Evolutionary conservation across 164 flowering plant genomes (phyloP).

Genomic region (Sextonia rubra): DNA sequence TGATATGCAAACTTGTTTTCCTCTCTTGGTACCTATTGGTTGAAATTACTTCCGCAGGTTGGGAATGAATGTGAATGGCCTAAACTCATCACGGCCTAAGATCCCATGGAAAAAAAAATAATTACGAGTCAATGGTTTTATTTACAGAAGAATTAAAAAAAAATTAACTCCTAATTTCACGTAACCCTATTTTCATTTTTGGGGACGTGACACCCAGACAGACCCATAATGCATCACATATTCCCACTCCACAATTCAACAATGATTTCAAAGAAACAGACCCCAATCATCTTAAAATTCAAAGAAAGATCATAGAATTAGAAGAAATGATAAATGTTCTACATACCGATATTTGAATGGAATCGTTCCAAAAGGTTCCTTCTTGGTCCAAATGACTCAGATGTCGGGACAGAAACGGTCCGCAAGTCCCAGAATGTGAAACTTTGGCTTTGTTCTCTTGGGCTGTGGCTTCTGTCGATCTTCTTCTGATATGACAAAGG

Average conservation of each 20-base stretch:
- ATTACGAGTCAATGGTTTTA: no score
- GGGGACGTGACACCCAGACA: no score
- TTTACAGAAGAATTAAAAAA: no score
- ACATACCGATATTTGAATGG: conserved; percentile 8
- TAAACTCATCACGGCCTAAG: no score
- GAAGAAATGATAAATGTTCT: background rate
- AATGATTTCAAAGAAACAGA: background rate
- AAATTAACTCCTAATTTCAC: no score
- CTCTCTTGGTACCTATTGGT: no score
- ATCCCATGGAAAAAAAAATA: no score
- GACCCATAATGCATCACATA: background rate
- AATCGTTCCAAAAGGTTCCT: conserved; percentile 27
- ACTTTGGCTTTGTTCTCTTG: background rate
- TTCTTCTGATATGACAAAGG: background rate
- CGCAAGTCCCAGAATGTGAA: conserved; percentile 25
- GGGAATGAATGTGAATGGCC: no score
- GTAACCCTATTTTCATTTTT: no score
- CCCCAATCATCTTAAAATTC: background rate
- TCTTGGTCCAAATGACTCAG: conserved; percentile 42
- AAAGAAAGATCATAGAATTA: background rate
- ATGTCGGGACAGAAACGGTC: conserved; percentile 27
- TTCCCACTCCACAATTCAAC: background rate
- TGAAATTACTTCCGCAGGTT: no score
- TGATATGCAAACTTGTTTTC: no score
- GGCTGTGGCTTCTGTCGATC: conserved; percentile 1